phyloP scores from a whole-genome alignment of 257 asterid genomes.

The Nicotiana sylvestris region DNA sequence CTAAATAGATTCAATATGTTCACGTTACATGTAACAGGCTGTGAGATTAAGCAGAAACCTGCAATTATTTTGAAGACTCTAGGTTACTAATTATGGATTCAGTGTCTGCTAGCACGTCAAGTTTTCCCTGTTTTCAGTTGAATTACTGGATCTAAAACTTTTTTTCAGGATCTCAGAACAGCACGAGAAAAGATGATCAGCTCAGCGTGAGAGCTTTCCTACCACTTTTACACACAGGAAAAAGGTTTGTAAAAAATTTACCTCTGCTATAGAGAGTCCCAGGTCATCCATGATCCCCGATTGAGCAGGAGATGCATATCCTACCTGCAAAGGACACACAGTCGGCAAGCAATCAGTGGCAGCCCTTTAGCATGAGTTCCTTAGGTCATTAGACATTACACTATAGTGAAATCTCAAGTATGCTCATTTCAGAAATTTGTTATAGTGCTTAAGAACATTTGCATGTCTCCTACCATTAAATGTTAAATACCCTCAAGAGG shows the following conservation, averaged over 20 bases:
- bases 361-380: not conserved
- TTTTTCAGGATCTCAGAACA: not conserved
- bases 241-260: not conserved
- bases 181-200: not conserved
- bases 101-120: not conserved
- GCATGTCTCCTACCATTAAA: not conserved
- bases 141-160: not conserved
- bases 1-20: not conserved
- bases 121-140: not conserved
- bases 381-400: not conserved
- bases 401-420: not conserved
- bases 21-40: not conserved
- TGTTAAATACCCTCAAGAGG: not conserved
- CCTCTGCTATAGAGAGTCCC: slow-evolving; percentile 26
- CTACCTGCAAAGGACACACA: slow-evolving; percentile 9
- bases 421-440: not conserved
- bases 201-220: not conserved
- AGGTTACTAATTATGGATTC: not conserved
- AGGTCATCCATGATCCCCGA: slow-evolving; percentile 23
- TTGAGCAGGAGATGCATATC: slow-evolving; percentile 31
- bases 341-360: not conserved
- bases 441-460: not conserved
- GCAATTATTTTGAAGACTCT: not conserved
- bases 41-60: not conserved
- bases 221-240: not conserved